Percentiles rank a stretch among this genome's conserved stretches.
phyloP scores from a whole-genome alignment of 768 basidiomycete genomes.

The Baorangia bicolor region DNA sequence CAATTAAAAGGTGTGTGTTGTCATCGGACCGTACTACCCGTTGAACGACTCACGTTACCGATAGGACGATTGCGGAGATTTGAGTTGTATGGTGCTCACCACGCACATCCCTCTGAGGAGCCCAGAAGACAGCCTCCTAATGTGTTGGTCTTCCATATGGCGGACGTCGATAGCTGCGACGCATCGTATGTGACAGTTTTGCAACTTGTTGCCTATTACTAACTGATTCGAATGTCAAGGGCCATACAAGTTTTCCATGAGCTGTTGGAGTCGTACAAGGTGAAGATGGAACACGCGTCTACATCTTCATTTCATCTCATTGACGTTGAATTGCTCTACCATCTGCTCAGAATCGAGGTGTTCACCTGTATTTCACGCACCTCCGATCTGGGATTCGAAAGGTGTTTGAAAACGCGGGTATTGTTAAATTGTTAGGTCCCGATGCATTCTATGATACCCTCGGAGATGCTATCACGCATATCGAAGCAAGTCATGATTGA shows the following conservation, averaged over 20 bases:
- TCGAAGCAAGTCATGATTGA: constrained; percentile 30
- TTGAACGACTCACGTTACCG: constrained; percentile 1
- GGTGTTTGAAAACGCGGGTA: constrained; percentile 45
- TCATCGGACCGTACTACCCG: background rate
- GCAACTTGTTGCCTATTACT: background rate
- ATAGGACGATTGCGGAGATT: constrained; percentile 77
- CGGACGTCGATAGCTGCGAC: constrained; percentile 88
- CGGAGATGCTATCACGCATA: constrained; percentile 39
- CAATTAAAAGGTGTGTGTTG: constrained; percentile 70
- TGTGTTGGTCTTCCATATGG: constrained; percentile 88
- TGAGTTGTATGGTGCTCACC: constrained; percentile 81
- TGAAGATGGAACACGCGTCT: constrained; percentile 22
- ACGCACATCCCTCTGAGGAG: constrained; percentile 85
- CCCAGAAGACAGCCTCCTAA: constrained; percentile 73
- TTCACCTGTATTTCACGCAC: constrained; percentile 47
- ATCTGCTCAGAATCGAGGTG: constrained; percentile 39
- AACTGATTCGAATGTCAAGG: constrained; percentile 37
- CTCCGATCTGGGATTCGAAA: constrained; percentile 37
- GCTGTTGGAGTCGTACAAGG: constrained; percentile 74
- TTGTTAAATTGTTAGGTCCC: constrained; percentile 43
- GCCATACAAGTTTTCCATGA: constrained; percentile 85
- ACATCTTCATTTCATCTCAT: background rate
- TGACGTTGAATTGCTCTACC: background rate
- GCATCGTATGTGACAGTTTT: constrained; percentile 68
- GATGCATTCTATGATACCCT: constrained; percentile 45